These are phyloP conservation scores for Beauveria sp. DNA, from an alignment of 2,329 filamentous ascomycete species.

Conservation along the genomic window DNA sequence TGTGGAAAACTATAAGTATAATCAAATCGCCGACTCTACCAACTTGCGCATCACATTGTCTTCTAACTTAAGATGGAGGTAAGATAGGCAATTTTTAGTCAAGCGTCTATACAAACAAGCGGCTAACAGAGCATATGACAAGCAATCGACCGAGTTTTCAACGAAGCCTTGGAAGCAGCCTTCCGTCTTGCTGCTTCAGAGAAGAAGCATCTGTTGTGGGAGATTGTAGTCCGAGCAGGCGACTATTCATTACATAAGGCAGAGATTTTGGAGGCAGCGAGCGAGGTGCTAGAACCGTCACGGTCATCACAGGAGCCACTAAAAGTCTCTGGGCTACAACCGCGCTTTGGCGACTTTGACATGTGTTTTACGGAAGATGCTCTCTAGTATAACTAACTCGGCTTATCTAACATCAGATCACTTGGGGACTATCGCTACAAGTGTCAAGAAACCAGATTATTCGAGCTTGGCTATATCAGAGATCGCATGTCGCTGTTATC, in stretches of 20 bases:
- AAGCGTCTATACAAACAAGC: too few species aligned
- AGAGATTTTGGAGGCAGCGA: neutral
- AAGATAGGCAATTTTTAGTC: too few species aligned
- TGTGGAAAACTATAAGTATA: too few species aligned
- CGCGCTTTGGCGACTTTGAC: neutral
- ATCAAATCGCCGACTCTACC: too few species aligned
- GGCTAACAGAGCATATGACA: too few species aligned
- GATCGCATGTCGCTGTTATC: neutral
- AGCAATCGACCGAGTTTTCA: neutral
- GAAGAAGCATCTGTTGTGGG: neutral
- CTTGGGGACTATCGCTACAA: neutral
- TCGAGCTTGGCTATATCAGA: neutral
- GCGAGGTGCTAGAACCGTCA: neutral
- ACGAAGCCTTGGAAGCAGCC: neutral
- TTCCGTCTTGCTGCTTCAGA: neutral
- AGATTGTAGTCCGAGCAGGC: neutral
- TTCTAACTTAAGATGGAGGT: too few species aligned
- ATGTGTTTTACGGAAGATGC: neutral
- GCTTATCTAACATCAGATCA: neutral
- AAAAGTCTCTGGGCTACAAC: neutral
- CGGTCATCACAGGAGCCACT: neutral
- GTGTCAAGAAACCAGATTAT: neutral
- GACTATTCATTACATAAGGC: neutral
- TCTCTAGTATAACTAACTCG: neutral
- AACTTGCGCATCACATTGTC: too few species aligned